Base-by-base conservation (phyloP, 2,329 filamentous ascomycete genomes). In the Scedosporium boydii region DNA sequence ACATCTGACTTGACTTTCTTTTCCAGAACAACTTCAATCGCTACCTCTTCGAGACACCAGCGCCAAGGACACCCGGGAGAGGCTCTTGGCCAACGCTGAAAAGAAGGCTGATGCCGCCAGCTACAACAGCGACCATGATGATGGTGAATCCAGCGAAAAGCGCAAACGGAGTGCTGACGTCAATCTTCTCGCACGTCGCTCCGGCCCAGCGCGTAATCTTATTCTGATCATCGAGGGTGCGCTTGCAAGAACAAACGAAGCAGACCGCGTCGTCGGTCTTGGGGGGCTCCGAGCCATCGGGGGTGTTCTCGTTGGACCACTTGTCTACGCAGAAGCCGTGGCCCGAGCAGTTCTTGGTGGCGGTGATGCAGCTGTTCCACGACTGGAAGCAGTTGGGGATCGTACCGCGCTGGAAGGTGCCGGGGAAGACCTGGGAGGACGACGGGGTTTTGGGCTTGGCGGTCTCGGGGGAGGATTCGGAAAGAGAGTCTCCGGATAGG, bases 41-140 rank as follows among this genome's bases (percentile, higher is more conserved):
- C 75, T 87, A 91, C 41, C 87, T 81, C 63, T 86, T 84, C 66
- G 88, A 90, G 44, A 99, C 93, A 66, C 95, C 95, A 58, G 95
- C 95, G n/a, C 92, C 91, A 74, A 99, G 93, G 7, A 99, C 93
- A 68, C 92, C 92, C 0, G 95, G 95, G 66, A 98, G 80, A 76
- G 92, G 89, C 78, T 96, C 87, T 73, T 89, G 85, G 41, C 93
- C 95, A 70, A 98, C 90, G 65, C 80, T 87, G 75, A 88, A 95
- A 61, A 99, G 75, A 80, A 96, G 78, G 5, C 87, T 86, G 68
- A 98, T 87, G 10, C 85, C 86, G 72, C 89, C 87, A 44, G 80
- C 81, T 29, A 96, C 76, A 44, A 90, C 76, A 57, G 84, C 82
- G 1, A 95, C 76, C 65, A 96, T 78, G 44, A 86, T 75, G 58